Evolutionary conservation across 2,329 filamentous ascomycete genomes (phyloP).

Genomic region (Nemania sp.): DNA sequence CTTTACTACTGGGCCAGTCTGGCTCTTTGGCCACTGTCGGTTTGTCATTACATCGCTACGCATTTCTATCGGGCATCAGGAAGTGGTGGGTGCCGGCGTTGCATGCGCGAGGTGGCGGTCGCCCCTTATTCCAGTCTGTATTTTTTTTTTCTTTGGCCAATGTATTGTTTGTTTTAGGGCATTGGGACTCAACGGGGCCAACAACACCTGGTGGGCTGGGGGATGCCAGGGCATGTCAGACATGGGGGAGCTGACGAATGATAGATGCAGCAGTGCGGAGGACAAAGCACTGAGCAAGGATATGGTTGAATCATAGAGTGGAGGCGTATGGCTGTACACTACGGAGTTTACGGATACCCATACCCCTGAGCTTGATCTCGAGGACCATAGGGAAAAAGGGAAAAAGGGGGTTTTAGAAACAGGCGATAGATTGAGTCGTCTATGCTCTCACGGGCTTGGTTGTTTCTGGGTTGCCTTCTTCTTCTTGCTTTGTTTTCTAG

Average conservation of each 20-base stretch:
- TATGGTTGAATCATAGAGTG: constrained; percentile 33
- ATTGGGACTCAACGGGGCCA: constrained; percentile 21
- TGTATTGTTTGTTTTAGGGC: constrained; percentile 25
- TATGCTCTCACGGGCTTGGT: constrained; percentile 35
- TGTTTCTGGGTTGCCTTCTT: constrained; percentile 17
- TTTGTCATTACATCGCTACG: constrained; percentile 22
- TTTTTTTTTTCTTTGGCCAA: constrained; percentile 17
- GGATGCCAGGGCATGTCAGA: constrained; percentile 26
- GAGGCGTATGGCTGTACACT: constrained; percentile 37
- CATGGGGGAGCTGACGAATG: constrained; percentile 26
- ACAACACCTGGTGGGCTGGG: constrained; percentile 19
- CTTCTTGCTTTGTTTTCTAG: constrained; percentile 25
- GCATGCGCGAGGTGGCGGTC: constrained; percentile 23
- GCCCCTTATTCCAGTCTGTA: constrained; percentile 19
- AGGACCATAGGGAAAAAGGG: constrained; percentile 26
- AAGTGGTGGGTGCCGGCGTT: constrained; percentile 27
- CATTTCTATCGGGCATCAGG: constrained; percentile 25
- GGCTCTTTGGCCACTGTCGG: constrained; percentile 25
- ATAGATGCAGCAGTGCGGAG: constrained; percentile 28
- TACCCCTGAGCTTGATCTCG: constrained; percentile 32
- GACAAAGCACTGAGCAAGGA: constrained; percentile 29
- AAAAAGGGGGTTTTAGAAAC: constrained; percentile 36
- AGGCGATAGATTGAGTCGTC: constrained; percentile 28
- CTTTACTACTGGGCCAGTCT: constrained; percentile 23
- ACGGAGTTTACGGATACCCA: constrained; percentile 37